phyloP scores from a whole-genome alignment of 73 alveolate genomes.

The Blepharisma japonicum region DNA sequence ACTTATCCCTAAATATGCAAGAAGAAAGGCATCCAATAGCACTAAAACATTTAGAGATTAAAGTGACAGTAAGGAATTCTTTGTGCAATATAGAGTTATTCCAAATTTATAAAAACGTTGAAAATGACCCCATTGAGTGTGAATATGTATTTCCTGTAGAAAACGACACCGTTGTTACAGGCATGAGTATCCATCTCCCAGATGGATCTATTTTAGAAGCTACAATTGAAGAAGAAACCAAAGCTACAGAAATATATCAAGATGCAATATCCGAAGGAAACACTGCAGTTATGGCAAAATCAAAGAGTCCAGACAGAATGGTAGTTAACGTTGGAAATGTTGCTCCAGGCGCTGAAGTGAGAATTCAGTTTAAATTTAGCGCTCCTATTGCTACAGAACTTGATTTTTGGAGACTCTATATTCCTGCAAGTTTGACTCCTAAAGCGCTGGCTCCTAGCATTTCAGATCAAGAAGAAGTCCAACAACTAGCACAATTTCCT shows the following conservation, averaged over 20 bases:
- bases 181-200: not conserved
- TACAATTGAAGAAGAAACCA: not conserved
- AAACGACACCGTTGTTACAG: conserved; percentile 3
- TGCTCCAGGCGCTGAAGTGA: not conserved
- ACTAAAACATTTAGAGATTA: too few relatives aligned
- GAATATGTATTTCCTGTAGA: conserved; percentile 18
- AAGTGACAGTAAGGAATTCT: too few relatives aligned
- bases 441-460: too few relatives aligned
- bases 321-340: not conserved
- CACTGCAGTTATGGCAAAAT: conserved; percentile 29
- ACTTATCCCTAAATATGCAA: too few relatives aligned
- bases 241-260: conserved; percentile 17
- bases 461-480: too few relatives aligned
- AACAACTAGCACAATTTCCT: too few relatives aligned
- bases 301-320: not conserved
- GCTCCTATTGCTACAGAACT: not conserved
- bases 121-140: conserved; percentile 24
- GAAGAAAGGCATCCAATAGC: too few relatives aligned
- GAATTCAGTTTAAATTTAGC: not conserved
- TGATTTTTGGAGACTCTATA: not conserved
- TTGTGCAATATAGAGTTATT: not conserved
- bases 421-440: not conserved
- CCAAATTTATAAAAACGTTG: conserved; percentile 9
- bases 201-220: conserved; percentile 11
- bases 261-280: conserved; percentile 30